A percentile compares a stretch with the other conserved stretches of the same genome.
phyloP scores from a whole-genome alignment of 1,284 basidiomycete genomes.

The Malassezia yamatoensis region DNA sequence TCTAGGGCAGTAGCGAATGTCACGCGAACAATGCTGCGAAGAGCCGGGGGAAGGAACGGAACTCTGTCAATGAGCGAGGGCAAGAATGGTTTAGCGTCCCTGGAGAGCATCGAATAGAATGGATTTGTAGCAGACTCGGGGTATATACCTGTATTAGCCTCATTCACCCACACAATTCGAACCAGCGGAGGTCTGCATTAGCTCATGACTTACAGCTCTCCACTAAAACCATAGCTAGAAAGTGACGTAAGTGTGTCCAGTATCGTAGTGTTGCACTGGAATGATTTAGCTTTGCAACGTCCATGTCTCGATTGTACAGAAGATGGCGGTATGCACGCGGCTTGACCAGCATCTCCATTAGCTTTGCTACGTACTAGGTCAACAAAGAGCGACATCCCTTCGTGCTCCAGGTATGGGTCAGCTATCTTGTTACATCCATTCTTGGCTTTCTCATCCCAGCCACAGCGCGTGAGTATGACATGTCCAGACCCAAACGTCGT shows the following conservation, averaged over 20 bases:
- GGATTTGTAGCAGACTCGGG: not conserved
- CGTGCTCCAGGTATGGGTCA: constrained; percentile 22
- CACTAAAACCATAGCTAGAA: constrained; percentile 12
- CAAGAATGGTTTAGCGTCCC: not conserved
- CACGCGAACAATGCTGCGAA: not conserved
- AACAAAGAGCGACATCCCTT: constrained; percentile 12
- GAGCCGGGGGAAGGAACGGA: not conserved
- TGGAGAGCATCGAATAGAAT: not conserved
- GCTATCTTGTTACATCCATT: constrained; percentile 7
- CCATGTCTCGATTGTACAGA: constrained; percentile 11
- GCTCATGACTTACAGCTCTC: constrained; percentile 14
- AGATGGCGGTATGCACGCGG: constrained; percentile 22
- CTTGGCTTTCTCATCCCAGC: not conserved
- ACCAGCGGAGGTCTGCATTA: constrained; percentile 16
- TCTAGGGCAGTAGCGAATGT: not conserved
- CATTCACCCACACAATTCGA: constrained; percentile 10
- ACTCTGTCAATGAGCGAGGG: not conserved
- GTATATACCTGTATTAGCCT: not conserved
- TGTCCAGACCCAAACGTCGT: constrained; percentile 17
- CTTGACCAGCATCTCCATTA: constrained; percentile 16
- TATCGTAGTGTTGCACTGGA: not conserved
- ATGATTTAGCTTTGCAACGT: not conserved
- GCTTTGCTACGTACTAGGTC: constrained; percentile 10
- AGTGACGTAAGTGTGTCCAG: constrained; percentile 4
- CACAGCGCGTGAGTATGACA: constrained; percentile 13